Conservation (phyloP, 495 filamentous ascomycete genomes). For the Xylaria longipes region DNA sequence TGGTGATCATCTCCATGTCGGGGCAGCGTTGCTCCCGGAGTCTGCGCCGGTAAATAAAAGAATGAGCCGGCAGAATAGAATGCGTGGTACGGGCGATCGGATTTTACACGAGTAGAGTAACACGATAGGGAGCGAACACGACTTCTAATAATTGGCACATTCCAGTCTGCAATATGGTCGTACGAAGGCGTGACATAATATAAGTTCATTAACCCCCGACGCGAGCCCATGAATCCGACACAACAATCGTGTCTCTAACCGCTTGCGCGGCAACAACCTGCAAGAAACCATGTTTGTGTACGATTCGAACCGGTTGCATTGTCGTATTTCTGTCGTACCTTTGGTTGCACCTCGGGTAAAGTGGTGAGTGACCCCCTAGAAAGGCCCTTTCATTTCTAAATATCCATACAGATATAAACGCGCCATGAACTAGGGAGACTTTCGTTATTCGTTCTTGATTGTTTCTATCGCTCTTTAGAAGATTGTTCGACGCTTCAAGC, state of each 20-base stretch:
- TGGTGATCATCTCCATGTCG: slow-evolving; percentile 7
- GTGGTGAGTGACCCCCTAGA: neutral
- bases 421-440: neutral
- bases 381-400: neutral
- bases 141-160: neutral
- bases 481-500: neutral
- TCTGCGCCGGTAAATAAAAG: neutral
- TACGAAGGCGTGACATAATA: neutral
- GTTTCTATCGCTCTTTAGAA: neutral
- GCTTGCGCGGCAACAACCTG: neutral
- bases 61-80: slow-evolving; percentile 8
- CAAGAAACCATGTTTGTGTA: neutral
- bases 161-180: neutral
- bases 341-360: neutral
- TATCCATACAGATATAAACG: slow-evolving; percentile 1
- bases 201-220: neutral
- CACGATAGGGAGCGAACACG: no score
- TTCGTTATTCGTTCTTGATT: neutral
- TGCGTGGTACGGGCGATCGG: no score
- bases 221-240: neutral
- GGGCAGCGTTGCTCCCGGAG: neutral
- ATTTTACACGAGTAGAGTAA: no score
- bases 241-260: neutral
- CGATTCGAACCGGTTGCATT: neutral
- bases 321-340: neutral